These are phyloP conservation scores for Chlorella sorokiniana DNA, from an alignment of 139 green algal genomes.

Conservation along the genomic window DNA sequence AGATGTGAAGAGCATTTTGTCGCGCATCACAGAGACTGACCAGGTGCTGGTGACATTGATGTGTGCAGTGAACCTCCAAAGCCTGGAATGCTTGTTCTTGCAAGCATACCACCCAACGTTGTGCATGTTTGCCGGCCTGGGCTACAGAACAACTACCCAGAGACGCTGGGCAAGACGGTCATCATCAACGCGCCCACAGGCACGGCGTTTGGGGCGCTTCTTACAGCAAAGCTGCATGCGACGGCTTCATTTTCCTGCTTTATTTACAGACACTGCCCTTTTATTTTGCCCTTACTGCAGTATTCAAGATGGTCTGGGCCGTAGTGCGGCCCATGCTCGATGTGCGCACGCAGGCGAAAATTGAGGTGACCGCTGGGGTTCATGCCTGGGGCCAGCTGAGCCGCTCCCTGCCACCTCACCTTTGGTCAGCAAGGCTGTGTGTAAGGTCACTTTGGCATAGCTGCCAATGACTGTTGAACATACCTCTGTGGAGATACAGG, in stretches of 20 bases:
- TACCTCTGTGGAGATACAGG: conserved; percentile 45
- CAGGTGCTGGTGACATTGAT: conserved; percentile 20
- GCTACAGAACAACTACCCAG: conserved; percentile 83
- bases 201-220: neutral
- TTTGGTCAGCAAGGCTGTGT: too few relatives aligned
- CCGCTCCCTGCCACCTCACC: too few relatives aligned
- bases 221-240: neutral
- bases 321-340: conserved; percentile 81
- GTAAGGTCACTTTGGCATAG: too few relatives aligned
- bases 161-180: conserved; percentile 80
- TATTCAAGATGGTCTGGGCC: conserved; percentile 77
- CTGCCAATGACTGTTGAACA: neutral
- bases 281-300: neutral
- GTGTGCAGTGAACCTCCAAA: neutral
- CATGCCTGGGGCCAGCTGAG: too few relatives aligned
- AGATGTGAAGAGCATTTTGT: conserved; percentile 58
- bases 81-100: neutral
- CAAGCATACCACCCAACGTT: neutral
- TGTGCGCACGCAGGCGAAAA: conserved; percentile 77
- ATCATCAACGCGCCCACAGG: conserved; percentile 84
- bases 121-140: neutral
- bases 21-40: conserved; percentile 41
- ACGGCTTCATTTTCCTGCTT: neutral
- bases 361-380: conserved; percentile 62
- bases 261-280: too few relatives aligned